Percentiles rank a stretch among this genome's conserved stretches.
Evolutionary conservation across 2,329 filamentous ascomycete genomes (phyloP).

Genomic region (Fusarium luffae): DNA sequence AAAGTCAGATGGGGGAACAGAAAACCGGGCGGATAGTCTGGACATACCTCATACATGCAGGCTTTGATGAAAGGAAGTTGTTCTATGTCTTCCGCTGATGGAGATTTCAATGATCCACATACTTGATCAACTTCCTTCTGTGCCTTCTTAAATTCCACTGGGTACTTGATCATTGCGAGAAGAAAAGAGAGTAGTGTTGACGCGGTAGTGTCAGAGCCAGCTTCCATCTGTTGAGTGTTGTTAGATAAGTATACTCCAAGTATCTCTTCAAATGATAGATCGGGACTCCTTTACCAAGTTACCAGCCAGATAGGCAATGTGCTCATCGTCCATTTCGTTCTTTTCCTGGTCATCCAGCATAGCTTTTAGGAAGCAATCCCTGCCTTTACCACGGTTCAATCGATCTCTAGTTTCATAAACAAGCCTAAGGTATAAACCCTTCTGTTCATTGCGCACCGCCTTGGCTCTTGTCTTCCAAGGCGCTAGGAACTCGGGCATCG

Average conservation of each 20-base stretch:
- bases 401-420: background rate
- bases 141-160: constrained; percentile 32
- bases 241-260: too few species aligned
- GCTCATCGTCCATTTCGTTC: constrained; percentile 10
- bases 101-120: constrained; percentile 23
- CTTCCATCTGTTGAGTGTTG: constrained; percentile 27
- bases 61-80: constrained; percentile 43
- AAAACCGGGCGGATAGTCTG: too few species aligned
- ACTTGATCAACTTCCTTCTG: constrained; percentile 38
- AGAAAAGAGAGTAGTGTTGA: constrained; percentile 35
- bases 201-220: constrained; percentile 43
- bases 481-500: constrained; percentile 34
- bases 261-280: too few species aligned
- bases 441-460: constrained; percentile 40
- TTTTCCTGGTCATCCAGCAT: constrained; percentile 1
- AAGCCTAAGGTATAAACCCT: constrained; percentile 20
- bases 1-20: too few species aligned
- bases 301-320: constrained; percentile 3
- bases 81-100: constrained; percentile 47
- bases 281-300: background rate
- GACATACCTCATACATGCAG: constrained; percentile 38
- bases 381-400: constrained; percentile 8
- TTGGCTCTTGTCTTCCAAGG: constrained; percentile 38
- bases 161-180: constrained; percentile 38
- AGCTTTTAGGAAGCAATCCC: background rate